A percentile compares a stretch with the other conserved stretches of the same genome.
Conservation (phyloP, 805 yeast genomes). For the Zygosaccharomyces bailii region DNA sequence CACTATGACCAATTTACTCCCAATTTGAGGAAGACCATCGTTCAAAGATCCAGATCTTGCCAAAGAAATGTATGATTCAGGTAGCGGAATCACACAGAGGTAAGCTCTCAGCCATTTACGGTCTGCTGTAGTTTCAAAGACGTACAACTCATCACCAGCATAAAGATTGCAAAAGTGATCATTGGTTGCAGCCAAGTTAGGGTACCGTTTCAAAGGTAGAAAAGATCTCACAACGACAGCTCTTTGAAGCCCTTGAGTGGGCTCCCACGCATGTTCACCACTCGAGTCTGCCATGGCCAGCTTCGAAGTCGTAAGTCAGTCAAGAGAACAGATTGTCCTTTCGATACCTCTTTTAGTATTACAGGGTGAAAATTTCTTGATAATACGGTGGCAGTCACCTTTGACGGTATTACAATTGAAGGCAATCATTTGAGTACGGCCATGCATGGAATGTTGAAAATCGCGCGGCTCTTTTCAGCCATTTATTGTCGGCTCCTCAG, state of each 20-base stretch:
- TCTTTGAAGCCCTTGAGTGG: slow-evolving; percentile 44
- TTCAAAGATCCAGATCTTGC: slow-evolving; percentile 45
- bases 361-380: slow-evolving; percentile 1
- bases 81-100: slow-evolving; percentile 61
- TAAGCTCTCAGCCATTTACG: slow-evolving; percentile 81
- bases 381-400: neutral
- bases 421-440: neutral
- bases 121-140: slow-evolving; percentile 57
- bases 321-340: too few species aligned
- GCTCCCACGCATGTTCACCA: slow-evolving; percentile 39
- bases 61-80: slow-evolving; percentile 59
- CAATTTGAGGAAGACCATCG: slow-evolving; percentile 59
- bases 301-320: neutral
- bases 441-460: neutral
- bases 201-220: slow-evolving; percentile 43
- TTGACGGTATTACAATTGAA: neutral
- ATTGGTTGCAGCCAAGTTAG: slow-evolving; percentile 32
- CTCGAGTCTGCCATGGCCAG: slow-evolving; percentile 1
- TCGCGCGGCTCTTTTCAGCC: neutral
- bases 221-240: slow-evolving; percentile 45
- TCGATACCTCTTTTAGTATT: neutral
- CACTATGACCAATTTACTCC: slow-evolving; percentile 52
- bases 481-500: neutral
- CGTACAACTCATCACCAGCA: slow-evolving; percentile 74
- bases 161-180: slow-evolving; percentile 51